A percentile compares a stretch with the other conserved stretches of the same genome.
Evolutionary conservation across 805 yeast genomes (phyloP).

Genomic region (Ogataea pignaliae): DNA sequence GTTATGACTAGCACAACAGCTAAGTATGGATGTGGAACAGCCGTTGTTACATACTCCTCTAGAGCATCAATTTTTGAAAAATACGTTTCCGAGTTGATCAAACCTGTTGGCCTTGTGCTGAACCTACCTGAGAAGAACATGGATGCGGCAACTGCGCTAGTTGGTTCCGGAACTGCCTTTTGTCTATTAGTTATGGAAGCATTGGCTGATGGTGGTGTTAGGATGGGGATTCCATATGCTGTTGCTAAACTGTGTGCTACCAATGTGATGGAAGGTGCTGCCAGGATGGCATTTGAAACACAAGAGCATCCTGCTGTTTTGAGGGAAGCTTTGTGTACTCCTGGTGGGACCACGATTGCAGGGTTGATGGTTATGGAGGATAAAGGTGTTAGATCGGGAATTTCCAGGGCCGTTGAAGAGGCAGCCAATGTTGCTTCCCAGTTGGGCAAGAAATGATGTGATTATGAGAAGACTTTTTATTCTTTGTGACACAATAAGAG

Average conservation of each 20-base stretch:
- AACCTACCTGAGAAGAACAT: slow-evolving; percentile 83
- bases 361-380: slow-evolving; percentile 93
- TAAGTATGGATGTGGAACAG: slow-evolving; percentile 87
- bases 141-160: slow-evolving; percentile 93
- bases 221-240: slow-evolving; percentile 87
- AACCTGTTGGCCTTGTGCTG: slow-evolving; percentile 63
- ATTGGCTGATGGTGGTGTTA: slow-evolving; percentile 87
- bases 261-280: slow-evolving; percentile 91
- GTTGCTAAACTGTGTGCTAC: slow-evolving; percentile 84
- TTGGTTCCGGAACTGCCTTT: slow-evolving; percentile 97
- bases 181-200: slow-evolving; percentile 86
- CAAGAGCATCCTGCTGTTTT: slow-evolving; percentile 86
- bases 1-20: slow-evolving; percentile 99
- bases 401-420: slow-evolving; percentile 84
- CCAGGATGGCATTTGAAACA: slow-evolving; percentile 78
- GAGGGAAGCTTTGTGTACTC: slow-evolving; percentile 88
- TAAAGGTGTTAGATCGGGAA: slow-evolving; percentile 79
- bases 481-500: too few relatives aligned
- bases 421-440: slow-evolving; percentile 77
- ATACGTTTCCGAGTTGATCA: slow-evolving; percentile 47
- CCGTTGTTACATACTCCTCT: slow-evolving; percentile 75
- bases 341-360: slow-evolving; percentile 97
- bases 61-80: slow-evolving; percentile 43
- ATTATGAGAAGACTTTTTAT: neutral
- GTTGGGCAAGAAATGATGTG: slow-evolving; percentile 44